Evolutionary conservation across 495 filamentous ascomycete genomes (phyloP), one percentile per base, ranked within the genome.

Genomic region (Oidiodendron maius): DNA sequence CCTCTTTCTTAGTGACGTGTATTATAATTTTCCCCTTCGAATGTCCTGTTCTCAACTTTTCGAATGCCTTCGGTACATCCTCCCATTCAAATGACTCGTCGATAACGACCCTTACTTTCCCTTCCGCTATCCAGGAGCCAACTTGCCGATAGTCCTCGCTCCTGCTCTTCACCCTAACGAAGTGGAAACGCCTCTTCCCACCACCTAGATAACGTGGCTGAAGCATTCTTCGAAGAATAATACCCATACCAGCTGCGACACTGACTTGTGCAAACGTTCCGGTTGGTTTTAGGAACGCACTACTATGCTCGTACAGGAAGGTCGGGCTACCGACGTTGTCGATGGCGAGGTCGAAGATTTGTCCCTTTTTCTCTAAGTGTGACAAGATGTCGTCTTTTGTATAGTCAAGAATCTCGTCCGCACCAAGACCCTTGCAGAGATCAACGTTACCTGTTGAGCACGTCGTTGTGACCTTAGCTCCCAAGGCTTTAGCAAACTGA

Each of bases 11-110:
- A 17, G n/a, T 26, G 5, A 85, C 75, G 54, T 77, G 65, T 9
- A 91, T 69, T 20, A 89, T 60, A 50, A 89, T 72, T 68, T 89
- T 89, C 2, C 85, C 85, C 56, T 69, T 80, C 18, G 78, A 67
- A 24, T 79, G 71, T 6, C 76, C 74, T 2, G 64, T 76, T 50
- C 76, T 81, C 52, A 89, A 62, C 58, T 67, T 76, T 62, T 77
- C 75, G 61, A 78, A 82, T 0, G 83, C 85, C 55, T 77, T 70
- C 16, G 74, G 67, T 15, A 68, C 74, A 37, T 87, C 75, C 12
- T 76, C 76, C 58, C 82, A 81, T 46, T 74, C 70, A 62, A 73
- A 83, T 10, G 70, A 61, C 35, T 73, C 68, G 50, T 87, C 84
- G 30, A 87, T 63, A 5, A 78, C 65, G 18, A 77, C 66, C 61